These are phyloP conservation scores for Tolypocladium nubicola DNA, from an alignment of 2,329 filamentous ascomycete species.

Conservation along the genomic window DNA sequence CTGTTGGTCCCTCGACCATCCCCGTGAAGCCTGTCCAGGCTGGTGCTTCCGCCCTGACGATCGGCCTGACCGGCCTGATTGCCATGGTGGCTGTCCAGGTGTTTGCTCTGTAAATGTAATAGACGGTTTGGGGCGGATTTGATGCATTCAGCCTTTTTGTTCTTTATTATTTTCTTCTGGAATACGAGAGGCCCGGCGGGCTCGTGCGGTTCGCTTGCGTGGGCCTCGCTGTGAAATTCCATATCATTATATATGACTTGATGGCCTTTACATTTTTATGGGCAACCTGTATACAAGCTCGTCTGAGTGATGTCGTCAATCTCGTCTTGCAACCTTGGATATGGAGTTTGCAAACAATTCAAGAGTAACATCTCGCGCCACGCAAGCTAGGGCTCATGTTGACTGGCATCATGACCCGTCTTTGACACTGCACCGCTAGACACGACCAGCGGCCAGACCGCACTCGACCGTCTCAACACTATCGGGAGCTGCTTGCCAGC, in stretches of 20 bases:
- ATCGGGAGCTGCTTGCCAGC: too few species aligned
- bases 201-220: too few species aligned
- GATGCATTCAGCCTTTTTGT: not conserved
- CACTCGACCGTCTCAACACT: too few species aligned
- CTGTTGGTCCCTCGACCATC: slow-evolving; percentile 4
- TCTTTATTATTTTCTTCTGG: not conserved
- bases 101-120: slow-evolving; percentile 13
- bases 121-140: not conserved
- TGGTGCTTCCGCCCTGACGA: slow-evolving; percentile 27
- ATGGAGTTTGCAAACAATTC: too few species aligned
- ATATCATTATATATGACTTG: not conserved
- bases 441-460: too few species aligned
- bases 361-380: too few species aligned
- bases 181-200: not conserved
- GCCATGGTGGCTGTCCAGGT: slow-evolving; percentile 16
- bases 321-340: not conserved
- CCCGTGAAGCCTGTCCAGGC: slow-evolving; percentile 30
- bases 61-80: slow-evolving; percentile 14
- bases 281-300: not conserved
- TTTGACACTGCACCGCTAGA: too few species aligned
- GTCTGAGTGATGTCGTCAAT: not conserved
- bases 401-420: too few species aligned
- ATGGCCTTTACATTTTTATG: not conserved
- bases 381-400: too few species aligned
- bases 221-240: not conserved